A percentile compares a stretch with the other conserved stretches of the same genome.
phyloP scores from a whole-genome alignment of 108 stramenopile genomes.

The Thalassiosira profunda region DNA sequence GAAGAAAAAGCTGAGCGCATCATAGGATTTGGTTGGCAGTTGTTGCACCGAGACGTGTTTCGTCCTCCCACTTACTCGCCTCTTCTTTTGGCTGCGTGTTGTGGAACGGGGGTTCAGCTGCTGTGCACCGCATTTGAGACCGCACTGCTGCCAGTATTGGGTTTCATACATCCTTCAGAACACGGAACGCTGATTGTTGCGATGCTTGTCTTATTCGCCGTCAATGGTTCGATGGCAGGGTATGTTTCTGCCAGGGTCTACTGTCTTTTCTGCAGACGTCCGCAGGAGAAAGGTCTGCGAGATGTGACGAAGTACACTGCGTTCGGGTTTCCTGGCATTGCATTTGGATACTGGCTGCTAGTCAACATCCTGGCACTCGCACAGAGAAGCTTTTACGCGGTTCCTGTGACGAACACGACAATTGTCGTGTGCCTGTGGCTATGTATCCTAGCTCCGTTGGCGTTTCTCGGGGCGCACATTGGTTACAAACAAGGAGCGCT shows the following conservation, averaged over 20 bases:
- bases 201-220: constrained; percentile 94
- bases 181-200: constrained; percentile 96
- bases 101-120: constrained; percentile 94
- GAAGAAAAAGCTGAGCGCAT: constrained; percentile 95
- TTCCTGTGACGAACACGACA: constrained; percentile 93
- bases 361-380: constrained; percentile 87
- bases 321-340: constrained; percentile 91
- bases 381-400: constrained; percentile 87
- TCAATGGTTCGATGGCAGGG: constrained; percentile 94
- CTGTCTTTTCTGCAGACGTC: too few relatives aligned
- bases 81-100: constrained; percentile 82
- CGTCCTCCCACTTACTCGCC: constrained; percentile 90
- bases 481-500: constrained; percentile 96
- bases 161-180: constrained; percentile 95
- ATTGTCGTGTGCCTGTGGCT: constrained; percentile 95
- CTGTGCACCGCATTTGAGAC: constrained; percentile 85
- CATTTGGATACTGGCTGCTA: constrained; percentile 87
- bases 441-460: constrained; percentile 95
- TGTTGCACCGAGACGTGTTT: constrained; percentile 97
- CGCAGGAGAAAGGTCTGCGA: constrained; percentile 93
- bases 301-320: too few relatives aligned
- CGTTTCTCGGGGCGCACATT: constrained; percentile 97
- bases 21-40: constrained; percentile 99
- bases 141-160: constrained; percentile 93
- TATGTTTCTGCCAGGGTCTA: constrained; percentile 93